Evolutionary conservation across 306 rosid species (phyloP), one percentile per base, ranked within the genome.

Genomic region (Citrullus mucosospermus): DNA sequence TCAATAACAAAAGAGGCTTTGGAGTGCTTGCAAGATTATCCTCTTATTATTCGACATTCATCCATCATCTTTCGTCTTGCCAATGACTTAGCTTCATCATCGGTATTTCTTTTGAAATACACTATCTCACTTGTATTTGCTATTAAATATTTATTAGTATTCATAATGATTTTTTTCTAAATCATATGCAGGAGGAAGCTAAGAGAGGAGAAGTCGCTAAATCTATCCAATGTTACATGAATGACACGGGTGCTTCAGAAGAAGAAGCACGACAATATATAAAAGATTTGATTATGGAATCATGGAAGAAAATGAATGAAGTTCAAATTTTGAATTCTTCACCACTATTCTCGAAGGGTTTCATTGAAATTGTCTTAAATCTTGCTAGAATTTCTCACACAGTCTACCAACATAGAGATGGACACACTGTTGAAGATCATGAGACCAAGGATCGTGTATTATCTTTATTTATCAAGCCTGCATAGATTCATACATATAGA

Each of bases 191-290:
- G 85, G 58, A 44, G 1, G 85, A 86, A 66, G 3, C 18, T 0
- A 32, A 69, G 20, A 68, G 48, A 18, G 83, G 86, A 2, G 87
- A 84, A 18, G 58, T 59, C 78, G 66, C 71, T 0, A 87, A 84
- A 46, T 74, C 83, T 10, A 46, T 84, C 15, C 84, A 82, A 38
- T 87, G 87, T 36, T 82, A 84, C 82, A 86, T 86, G 88, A 53
- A 81, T 11, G 86, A 86, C 66, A 62, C 18, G 4, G 73, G 78
- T 34, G 81, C 50, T 6, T 66, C 66, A 8, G 78, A 87, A 78
- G 53, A 38, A 3, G 81, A 82, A 1, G 89, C 86, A 2, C 66
- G 41, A 4, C 20, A 48, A 43, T 36, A 80, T 8, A 7, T 87
- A n/a, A 74, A 39, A 13, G 32, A 30, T 15, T 22, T 82, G 68